These are phyloP conservation scores for Calonectria crousiana DNA, from an alignment of 2,329 filamentous ascomycete genomes.

Conservation along the genomic window DNA sequence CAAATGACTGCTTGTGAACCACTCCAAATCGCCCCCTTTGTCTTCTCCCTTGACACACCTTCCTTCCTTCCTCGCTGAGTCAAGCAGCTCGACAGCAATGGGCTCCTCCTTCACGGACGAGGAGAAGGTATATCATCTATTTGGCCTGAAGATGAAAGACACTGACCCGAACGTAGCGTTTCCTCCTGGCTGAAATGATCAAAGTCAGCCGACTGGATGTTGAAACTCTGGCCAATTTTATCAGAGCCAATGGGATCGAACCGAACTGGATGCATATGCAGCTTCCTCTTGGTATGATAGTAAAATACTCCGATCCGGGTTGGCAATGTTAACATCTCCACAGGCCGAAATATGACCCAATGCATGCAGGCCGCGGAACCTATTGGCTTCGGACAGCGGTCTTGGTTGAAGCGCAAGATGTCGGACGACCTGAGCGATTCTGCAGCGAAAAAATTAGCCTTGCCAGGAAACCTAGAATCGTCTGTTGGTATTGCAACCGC, in stretches of 20 bases:
- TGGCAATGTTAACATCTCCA: not conserved
- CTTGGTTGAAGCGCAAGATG: slow-evolving; percentile 51
- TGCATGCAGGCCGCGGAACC: slow-evolving; percentile 56
- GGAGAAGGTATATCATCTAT: slow-evolving; percentile 61
- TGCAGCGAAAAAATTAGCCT: slow-evolving; percentile 48
- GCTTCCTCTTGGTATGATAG: slow-evolving; percentile 57
- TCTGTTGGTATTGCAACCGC: slow-evolving; percentile 2
- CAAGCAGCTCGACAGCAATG: slow-evolving; percentile 32
- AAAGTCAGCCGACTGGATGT: slow-evolving; percentile 66
- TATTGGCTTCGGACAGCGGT: slow-evolving; percentile 49
- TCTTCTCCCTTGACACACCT: slow-evolving; percentile 18
- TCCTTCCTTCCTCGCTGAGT: slow-evolving; percentile 20
- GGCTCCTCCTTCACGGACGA: slow-evolving; percentile 58
- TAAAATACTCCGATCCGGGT: not conserved
- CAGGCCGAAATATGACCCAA: slow-evolving; percentile 62
- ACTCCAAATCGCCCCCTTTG: slow-evolving; percentile 21
- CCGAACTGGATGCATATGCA: slow-evolving; percentile 63
- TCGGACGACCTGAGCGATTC: slow-evolving; percentile 50
- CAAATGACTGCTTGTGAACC: slow-evolving; percentile 30
- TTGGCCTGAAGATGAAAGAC: not conserved
- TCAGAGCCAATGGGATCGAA: slow-evolving; percentile 55
- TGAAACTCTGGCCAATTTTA: slow-evolving; percentile 59
- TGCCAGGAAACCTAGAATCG: slow-evolving; percentile 14
- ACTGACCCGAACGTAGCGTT: slow-evolving; percentile 57
- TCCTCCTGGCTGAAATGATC: slow-evolving; percentile 69